phyloP scores from a whole-genome alignment of 1,139 yeast genomes.

The Geotrichum siamense region DNA sequence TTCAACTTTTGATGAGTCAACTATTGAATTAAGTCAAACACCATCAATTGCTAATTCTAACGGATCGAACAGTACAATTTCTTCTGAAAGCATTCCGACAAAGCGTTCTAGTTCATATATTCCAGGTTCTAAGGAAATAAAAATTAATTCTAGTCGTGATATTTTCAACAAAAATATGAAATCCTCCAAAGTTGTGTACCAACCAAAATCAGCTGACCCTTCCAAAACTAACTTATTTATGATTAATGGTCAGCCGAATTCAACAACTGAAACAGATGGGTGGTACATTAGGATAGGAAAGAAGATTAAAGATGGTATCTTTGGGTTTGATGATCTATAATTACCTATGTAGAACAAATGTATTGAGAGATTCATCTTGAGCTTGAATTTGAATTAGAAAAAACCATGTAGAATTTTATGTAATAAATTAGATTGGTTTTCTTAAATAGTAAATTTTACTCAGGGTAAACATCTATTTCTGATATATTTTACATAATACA shows the following conservation, averaged over 20 bases:
- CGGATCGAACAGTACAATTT: slow-evolving; percentile 1
- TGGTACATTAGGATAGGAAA: slow-evolving; percentile 35
- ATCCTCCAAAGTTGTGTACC: slow-evolving; percentile 10
- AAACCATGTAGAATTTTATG: too few species aligned
- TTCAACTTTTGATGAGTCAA: slow-evolving; percentile 7
- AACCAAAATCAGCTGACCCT: neutral
- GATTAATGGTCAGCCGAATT: slow-evolving; percentile 12
- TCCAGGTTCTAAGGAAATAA: slow-evolving; percentile 22
- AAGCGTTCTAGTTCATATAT: slow-evolving; percentile 21
- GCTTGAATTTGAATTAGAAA: too few species aligned
- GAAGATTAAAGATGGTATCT: slow-evolving; percentile 37
- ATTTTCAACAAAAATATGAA: slow-evolving; percentile 24
- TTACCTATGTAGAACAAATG: too few species aligned
- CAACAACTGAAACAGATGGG: slow-evolving; percentile 21
- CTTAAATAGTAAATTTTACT: too few species aligned
- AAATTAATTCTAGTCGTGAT: slow-evolving; percentile 27
- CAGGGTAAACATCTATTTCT: too few species aligned
- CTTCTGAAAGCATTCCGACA: slow-evolving; percentile 28
- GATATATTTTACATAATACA: too few species aligned
- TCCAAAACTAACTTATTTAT: neutral
- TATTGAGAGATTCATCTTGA: too few species aligned
- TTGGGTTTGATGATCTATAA: slow-evolving; percentile 51
- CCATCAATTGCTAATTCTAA: slow-evolving; percentile 1
- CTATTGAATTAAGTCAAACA: neutral
- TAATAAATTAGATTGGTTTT: too few species aligned